Evolutionary conservation across 2,329 filamentous ascomycete species (phyloP).

Genomic region (Sporothrix mexicana): DNA sequence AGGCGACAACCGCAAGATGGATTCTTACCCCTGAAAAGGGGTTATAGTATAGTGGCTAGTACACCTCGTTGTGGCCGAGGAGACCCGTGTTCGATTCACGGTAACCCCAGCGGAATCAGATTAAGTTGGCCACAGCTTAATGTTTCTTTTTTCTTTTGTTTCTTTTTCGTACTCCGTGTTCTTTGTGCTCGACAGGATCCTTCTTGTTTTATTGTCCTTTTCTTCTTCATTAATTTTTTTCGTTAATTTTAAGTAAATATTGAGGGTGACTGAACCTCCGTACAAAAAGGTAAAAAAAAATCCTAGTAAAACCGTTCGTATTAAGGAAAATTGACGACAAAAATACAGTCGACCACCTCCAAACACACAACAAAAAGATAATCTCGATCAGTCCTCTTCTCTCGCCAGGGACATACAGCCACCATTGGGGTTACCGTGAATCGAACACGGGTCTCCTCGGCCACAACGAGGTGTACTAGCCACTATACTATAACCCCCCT

Average conservation of each 20-base stretch:
- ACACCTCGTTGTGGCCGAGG: constrained; percentile 39
- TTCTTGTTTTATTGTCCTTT: background rate
- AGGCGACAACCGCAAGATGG: background rate
- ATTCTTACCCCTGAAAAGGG: constrained; percentile 35
- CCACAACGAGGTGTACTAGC: constrained; percentile 39
- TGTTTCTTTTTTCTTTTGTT: constrained; percentile 10
- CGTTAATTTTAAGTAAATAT: background rate
- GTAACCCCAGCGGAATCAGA: constrained; percentile 35
- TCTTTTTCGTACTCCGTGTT: background rate
- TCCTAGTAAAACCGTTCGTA: background rate
- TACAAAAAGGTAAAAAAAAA: no score
- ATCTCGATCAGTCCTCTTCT: constrained; percentile 8
- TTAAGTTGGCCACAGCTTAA: constrained; percentile 25
- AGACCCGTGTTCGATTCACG: constrained; percentile 40
- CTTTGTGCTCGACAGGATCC: no score
- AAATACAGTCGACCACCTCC: no score
- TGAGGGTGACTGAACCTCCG: no score
- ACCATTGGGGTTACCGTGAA: constrained; percentile 37
- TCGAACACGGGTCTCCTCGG: constrained; percentile 40
- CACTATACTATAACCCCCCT: constrained; percentile 37
- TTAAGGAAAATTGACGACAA: background rate
- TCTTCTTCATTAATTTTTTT: background rate
- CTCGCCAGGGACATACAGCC: background rate
- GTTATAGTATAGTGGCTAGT: constrained; percentile 39
- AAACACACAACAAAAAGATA: background rate